phyloP scores from a whole-genome alignment of 192 early-diverging fungal genomes.

The Coemansia sp. region DNA sequence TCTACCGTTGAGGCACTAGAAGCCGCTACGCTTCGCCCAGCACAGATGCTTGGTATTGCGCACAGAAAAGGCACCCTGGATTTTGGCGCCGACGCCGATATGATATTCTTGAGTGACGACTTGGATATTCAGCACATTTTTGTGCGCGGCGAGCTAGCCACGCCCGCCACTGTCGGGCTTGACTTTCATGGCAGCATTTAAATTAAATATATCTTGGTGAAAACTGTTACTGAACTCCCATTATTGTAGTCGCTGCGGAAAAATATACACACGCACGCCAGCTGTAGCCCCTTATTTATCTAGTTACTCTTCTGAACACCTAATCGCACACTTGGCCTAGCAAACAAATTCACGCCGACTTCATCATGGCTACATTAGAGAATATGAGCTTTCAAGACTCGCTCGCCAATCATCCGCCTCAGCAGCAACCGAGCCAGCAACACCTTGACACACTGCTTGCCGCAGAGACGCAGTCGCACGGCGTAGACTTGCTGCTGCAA shows the following conservation, averaged over 20 bases:
- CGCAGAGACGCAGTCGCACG: slow-evolving; percentile 24
- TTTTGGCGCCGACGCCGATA: slow-evolving; percentile 30
- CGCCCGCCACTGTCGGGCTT: slow-evolving; percentile 8
- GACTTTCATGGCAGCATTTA: neutral
- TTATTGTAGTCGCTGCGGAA: neutral
- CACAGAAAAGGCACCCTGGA: slow-evolving; percentile 20
- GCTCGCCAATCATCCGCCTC: neutral
- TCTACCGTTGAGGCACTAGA: slow-evolving; percentile 22
- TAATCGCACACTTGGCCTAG: too few relatives aligned
- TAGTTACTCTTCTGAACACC: too few relatives aligned
- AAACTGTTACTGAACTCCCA: neutral
- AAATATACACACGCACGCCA: too few relatives aligned
- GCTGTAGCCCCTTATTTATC: too few relatives aligned
- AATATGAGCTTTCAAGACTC: too few relatives aligned
- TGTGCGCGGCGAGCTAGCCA: slow-evolving; percentile 28
- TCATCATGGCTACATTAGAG: too few relatives aligned
- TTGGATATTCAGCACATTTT: slow-evolving; percentile 13
- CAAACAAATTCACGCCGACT: too few relatives aligned
- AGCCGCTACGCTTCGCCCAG: slow-evolving; percentile 30
- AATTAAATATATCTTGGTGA: neutral
- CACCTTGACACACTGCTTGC: neutral
- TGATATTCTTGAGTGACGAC: slow-evolving; percentile 22
- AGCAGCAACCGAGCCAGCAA: neutral
- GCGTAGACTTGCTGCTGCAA: slow-evolving; percentile 23
- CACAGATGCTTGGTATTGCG: slow-evolving; percentile 27